phyloP scores from a whole-genome alignment of 2,329 filamentous ascomycete species.

The Paramyrothecium roridum region DNA sequence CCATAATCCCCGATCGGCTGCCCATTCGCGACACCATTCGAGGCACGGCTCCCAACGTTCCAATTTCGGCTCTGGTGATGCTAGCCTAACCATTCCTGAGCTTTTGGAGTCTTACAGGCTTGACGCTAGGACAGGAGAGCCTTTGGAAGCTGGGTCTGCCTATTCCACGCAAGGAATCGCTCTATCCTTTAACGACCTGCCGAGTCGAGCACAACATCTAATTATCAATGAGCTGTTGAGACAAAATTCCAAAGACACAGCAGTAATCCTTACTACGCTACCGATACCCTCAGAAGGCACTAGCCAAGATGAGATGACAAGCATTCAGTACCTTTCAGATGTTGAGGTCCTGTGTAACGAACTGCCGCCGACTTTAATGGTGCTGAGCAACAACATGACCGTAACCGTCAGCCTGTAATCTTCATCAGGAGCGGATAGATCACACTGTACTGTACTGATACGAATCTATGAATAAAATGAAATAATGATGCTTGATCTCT shows the following conservation, averaged over 20 bases:
- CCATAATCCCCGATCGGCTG: conserved; percentile 14
- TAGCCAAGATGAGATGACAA: conserved; percentile 64
- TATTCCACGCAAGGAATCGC: conserved; percentile 62
- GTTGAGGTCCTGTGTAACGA: conserved; percentile 75
- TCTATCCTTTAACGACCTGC: conserved; percentile 82
- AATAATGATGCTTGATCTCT: too few relatives aligned
- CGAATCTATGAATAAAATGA: background rate
- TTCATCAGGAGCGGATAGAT: background rate
- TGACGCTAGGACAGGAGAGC: conserved; percentile 16
- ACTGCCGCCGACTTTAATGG: conserved; percentile 72
- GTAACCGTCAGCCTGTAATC: conserved; percentile 70
- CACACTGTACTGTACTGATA: background rate
- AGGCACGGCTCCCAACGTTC: conserved; percentile 33
- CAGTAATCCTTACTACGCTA: conserved; percentile 78
- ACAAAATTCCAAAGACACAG: conserved; percentile 64
- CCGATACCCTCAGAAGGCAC: conserved; percentile 80
- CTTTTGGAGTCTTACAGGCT: conserved; percentile 36
- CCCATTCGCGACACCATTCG: conserved; percentile 30
- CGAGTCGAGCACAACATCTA: conserved; percentile 78
- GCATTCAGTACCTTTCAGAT: conserved; percentile 72
- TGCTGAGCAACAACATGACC: conserved; percentile 87
- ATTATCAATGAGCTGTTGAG: conserved; percentile 84
- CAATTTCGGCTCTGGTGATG: conserved; percentile 25
- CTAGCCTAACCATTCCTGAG: conserved; percentile 39
- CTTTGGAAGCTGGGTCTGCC: conserved; percentile 32